These are phyloP conservation scores for Helotiales sp. DNA, from an alignment of 2,329 filamentous ascomycete species.

Conservation along the genomic window DNA sequence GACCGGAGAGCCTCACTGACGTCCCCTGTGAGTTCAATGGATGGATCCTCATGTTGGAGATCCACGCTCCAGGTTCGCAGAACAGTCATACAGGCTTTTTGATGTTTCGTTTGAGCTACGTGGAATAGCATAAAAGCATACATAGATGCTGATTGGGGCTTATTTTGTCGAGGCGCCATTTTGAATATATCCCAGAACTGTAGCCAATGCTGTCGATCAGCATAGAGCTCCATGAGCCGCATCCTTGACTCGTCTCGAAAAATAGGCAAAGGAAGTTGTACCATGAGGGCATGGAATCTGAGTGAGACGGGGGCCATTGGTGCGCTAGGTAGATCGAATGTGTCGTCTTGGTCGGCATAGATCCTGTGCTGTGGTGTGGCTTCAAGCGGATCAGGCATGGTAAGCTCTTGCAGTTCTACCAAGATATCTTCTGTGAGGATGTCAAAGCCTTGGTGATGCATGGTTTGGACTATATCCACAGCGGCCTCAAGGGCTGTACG, in stretches of 20 bases:
- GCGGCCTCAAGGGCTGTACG: slow-evolving; percentile 33
- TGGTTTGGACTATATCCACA: slow-evolving; percentile 41
- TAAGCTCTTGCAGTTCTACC: slow-evolving; percentile 29
- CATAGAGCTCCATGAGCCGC: slow-evolving; percentile 48
- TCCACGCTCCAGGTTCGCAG: slow-evolving; percentile 57
- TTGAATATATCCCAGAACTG: slow-evolving; percentile 63
- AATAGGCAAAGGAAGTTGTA: slow-evolving; percentile 45
- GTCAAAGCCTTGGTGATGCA: slow-evolving; percentile 42
- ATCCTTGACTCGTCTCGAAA: slow-evolving; percentile 40
- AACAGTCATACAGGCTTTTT: slow-evolving; percentile 45
- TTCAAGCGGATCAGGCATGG: slow-evolving; percentile 4
- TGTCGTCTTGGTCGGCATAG: slow-evolving; percentile 18
- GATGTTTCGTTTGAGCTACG: slow-evolving; percentile 46
- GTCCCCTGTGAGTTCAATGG: slow-evolving; percentile 44
- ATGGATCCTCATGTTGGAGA: slow-evolving; percentile 56
- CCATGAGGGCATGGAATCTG: slow-evolving; percentile 45
- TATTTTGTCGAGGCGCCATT: slow-evolving; percentile 50
- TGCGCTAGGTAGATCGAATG: slow-evolving; percentile 24
- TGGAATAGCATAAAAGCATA: slow-evolving; percentile 55
- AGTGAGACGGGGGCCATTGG: slow-evolving; percentile 21
- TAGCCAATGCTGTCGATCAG: slow-evolving; percentile 49
- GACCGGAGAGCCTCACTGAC: slow-evolving; percentile 50
- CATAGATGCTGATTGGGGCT: slow-evolving; percentile 49
- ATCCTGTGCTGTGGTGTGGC: slow-evolving; percentile 32
- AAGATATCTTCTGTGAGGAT: slow-evolving; percentile 38